Conservation (phyloP, 2,329 filamentous ascomycete species). For the Fusarium sp. region DNA sequence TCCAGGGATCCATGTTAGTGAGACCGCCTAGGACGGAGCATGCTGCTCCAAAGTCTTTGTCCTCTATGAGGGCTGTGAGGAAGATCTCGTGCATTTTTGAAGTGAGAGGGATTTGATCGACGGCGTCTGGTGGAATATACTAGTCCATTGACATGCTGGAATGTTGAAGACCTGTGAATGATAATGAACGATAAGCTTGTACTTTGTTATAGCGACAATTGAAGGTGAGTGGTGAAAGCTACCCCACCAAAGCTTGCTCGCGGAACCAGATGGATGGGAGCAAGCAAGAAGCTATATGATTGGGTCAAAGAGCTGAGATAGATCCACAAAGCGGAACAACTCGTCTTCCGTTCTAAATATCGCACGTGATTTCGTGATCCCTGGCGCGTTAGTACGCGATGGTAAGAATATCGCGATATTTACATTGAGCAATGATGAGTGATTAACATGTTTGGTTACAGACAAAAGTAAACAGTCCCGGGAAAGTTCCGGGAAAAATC, state of each 20-base stretch:
- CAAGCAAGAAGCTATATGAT: not conserved
- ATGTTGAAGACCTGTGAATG: not conserved
- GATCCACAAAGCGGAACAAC: not conserved
- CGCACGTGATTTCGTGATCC: constrained; percentile 51
- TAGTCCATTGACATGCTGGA: not conserved
- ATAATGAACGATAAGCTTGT: not conserved
- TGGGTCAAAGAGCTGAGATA: rapidly evolving
- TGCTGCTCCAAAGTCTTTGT: constrained; percentile 61
- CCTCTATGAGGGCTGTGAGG: constrained; percentile 64
- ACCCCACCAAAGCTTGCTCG: constrained; percentile 22
- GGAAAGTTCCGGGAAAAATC: not conserved
- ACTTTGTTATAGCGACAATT: not conserved
- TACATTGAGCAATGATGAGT: not conserved
- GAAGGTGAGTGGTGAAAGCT: not conserved
- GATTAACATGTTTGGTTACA: too few species aligned
- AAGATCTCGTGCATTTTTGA: constrained; percentile 65
- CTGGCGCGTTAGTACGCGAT: not conserved
- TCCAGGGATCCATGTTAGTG: constrained; percentile 66
- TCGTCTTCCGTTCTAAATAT: rapidly evolving
- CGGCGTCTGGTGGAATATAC: not conserved
- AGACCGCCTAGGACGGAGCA: constrained; percentile 67
- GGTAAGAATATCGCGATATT: not conserved
- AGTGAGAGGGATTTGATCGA: not conserved
- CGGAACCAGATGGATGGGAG: not conserved
- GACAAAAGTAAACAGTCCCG: too few species aligned